phyloP scores from a whole-genome alignment of 352 stramenopile species.

The Phytophthora ohioensis region DNA sequence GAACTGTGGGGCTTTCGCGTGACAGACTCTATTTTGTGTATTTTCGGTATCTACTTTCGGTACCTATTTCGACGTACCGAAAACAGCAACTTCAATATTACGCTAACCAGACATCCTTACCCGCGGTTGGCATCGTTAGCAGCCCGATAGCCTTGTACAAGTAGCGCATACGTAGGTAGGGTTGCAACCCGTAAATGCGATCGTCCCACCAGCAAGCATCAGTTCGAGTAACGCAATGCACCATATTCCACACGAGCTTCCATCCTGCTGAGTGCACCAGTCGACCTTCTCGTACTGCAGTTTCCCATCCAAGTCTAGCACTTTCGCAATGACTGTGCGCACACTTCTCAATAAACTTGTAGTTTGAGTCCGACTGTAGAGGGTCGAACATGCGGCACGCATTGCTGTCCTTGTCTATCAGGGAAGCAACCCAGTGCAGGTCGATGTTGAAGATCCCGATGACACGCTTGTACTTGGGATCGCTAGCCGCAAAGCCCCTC shows the following conservation, averaged over 20 bases:
- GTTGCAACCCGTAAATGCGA: constrained; percentile 1
- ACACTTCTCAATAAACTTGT: constrained; percentile 12
- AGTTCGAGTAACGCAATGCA: constrained; percentile 15
- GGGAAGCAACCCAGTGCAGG: constrained; percentile 5
- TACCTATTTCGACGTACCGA: too few species aligned
- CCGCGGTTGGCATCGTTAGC: not conserved
- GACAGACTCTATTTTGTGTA: too few species aligned
- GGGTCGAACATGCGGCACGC: constrained; percentile 14
- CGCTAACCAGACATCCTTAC: too few species aligned
- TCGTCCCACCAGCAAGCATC: constrained; percentile 1
- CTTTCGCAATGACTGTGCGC: not conserved
- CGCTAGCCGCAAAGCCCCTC: not conserved
- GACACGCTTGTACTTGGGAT: constrained; percentile 1
- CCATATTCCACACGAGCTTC: constrained; percentile 1
- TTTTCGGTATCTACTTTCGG: too few species aligned
- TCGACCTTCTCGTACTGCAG: constrained; percentile 8
- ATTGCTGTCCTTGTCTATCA: constrained; percentile 13
- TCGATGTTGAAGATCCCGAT: constrained; percentile 8
- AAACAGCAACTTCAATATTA: too few species aligned
- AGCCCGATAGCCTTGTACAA: constrained; percentile 4
- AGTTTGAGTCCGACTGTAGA: constrained; percentile 1
- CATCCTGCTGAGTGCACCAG: constrained; percentile 14
- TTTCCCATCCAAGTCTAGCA: constrained; percentile 6
- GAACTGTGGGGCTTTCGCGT: too few species aligned
- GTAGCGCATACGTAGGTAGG: constrained; percentile 12